Evolutionary conservation across 1,284 basidiomycete species (phyloP).

Genomic region (Pyrrhoderma noxium): DNA sequence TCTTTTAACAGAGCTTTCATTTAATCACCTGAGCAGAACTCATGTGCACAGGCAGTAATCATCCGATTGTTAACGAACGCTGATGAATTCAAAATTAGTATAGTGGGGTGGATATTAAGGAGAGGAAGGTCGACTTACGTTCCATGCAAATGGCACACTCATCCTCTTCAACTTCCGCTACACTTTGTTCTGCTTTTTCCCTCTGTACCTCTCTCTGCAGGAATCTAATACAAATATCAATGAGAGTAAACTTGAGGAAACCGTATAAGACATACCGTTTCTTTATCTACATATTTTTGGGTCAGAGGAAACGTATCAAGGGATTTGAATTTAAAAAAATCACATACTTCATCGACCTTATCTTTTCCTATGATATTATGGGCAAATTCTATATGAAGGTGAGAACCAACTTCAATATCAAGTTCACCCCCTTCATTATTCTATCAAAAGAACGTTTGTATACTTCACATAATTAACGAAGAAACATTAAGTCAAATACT

Average conservation of each 20-base stretch:
- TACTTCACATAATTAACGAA: too few relatives aligned
- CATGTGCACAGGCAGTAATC: conserved; percentile 51
- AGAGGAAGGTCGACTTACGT: conserved; percentile 21
- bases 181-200: conserved; percentile 17
- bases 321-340: too few relatives aligned
- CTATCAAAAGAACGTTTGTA: too few relatives aligned
- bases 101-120: neutral
- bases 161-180: conserved; percentile 17
- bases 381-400: too few relatives aligned
- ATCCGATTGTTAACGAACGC: conserved; percentile 39
- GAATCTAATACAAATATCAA: too few relatives aligned
- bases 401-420: too few relatives aligned
- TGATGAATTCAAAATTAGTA: conserved; percentile 23
- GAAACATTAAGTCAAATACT: conserved; percentile 21
- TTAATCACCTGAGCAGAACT: conserved; percentile 48
- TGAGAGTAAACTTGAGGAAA: too few relatives aligned
- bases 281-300: conserved; percentile 30
- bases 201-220: conserved; percentile 14
- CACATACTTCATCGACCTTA: conserved; percentile 45
- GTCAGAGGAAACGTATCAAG: neutral
- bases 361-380: conserved; percentile 36
- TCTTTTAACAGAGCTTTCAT: too few relatives aligned
- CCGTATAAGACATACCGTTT: conserved; percentile 26
- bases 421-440: too few relatives aligned
- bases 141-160: conserved; percentile 25